Evolutionary conservation across 1,139 yeast genomes (phyloP), one percentile per base, ranked within the genome.

Genomic region (Scheffersomyces insectosa): DNA sequence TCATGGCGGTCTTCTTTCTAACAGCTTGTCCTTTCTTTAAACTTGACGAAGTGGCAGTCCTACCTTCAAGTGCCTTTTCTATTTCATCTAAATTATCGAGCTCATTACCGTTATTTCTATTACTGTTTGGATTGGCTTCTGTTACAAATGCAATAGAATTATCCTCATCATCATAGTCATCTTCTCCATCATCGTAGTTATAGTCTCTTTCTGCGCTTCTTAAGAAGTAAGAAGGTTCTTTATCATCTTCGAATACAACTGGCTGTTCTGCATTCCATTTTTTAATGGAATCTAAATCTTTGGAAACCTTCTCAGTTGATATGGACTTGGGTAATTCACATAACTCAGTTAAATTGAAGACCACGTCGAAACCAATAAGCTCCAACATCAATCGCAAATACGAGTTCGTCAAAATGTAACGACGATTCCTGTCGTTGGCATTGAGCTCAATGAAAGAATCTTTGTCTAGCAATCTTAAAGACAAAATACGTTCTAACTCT

Each of bases 191-290:
- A 34, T 50, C 54, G 9, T 49, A 56, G 36, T 55, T 62, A 33
- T 56, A 55, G 14, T 47, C 51, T 15, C 56, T 54, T 14, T 55
- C 61, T 30, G 54, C 57, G 1, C 56, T 46, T 37, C 72, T 59
- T 42, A 70, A 51, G 47, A 62, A 68, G 46, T 52, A 68, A 13
- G 66, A 59, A 0, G 80, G 75, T 36, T 68, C 72, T 51, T 65
- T 66, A 8, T 65, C 74, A 42, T 72, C 79, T 23, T 74, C 80
- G 46, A 77, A 74, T 1, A 40, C 37, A 1, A 59, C 66, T 3
- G 72, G 73, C 41, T 67, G 72, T n/a, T 37, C 39, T 0, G 45
- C 34, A 5, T 56, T 45, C 73, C 75, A 71, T 42, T 67, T 68
- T 38, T 62, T 57, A 23, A 72, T 54, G 27, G 59, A 47, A 5